Percentiles rank a stretch among this genome's conserved stretches.
Conservation (phyloP, 2,329 filamentous ascomycete species). For the Colletotrichum paranaense region DNA sequence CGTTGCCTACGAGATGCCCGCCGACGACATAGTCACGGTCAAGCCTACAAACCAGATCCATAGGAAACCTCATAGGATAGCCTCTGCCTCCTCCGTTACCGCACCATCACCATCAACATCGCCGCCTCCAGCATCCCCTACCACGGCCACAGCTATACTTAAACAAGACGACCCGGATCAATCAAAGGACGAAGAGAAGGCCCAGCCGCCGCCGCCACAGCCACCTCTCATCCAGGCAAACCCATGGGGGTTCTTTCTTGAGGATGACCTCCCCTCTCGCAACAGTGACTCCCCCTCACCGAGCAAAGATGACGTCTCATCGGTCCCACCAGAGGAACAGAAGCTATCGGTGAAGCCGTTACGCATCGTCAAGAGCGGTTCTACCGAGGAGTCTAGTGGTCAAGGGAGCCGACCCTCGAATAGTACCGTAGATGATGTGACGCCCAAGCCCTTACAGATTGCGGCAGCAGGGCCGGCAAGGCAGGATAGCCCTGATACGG, state of each 20-base stretch:
- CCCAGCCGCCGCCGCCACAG: not conserved
- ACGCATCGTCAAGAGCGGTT: slow-evolving; percentile 30
- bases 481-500: not conserved
- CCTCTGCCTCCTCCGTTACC: not conserved
- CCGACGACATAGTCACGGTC: slow-evolving; percentile 1
- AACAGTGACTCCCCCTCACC: not conserved
- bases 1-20: slow-evolving; percentile 26
- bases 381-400: not conserved
- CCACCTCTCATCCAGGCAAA: slow-evolving; percentile 31
- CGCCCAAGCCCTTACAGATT: not conserved
- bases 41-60: not conserved
- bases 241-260: slow-evolving; percentile 37
- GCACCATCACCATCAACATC: not conserved
- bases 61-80: not conserved
- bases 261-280: slow-evolving; percentile 3
- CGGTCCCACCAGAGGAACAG: not conserved
- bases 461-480: not conserved
- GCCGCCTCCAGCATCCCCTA: not conserved
- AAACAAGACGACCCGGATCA: not conserved
- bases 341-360: slow-evolving; percentile 26
- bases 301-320: not conserved
- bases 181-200: not conserved
- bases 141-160: not conserved
- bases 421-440: not conserved
- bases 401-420: not conserved